Evolutionary conservation across 148 eudicot species (phyloP).

Genomic region (Spergularia marina): DNA sequence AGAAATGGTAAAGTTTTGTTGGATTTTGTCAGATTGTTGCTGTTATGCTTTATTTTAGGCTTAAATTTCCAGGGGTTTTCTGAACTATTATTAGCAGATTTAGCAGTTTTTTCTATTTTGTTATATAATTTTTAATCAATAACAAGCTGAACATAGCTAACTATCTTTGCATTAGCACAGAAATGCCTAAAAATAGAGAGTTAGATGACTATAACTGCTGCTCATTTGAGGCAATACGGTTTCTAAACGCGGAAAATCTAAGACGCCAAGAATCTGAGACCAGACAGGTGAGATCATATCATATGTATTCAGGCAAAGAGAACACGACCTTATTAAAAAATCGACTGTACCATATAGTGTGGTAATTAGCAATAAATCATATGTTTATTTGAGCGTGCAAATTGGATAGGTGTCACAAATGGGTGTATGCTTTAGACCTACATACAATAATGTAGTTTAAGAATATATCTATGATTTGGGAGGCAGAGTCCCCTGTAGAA

Average conservation of each 20-base stretch:
- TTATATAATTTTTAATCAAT: neutral
- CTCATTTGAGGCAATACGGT: too few relatives aligned
- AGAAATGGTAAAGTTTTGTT: neutral
- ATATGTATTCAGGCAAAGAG: too few relatives aligned
- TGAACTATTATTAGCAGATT: constrained; percentile 19
- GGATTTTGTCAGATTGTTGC: neutral
- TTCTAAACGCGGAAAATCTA: too few relatives aligned
- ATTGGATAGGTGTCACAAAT: neutral
- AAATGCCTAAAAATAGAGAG: too few relatives aligned
- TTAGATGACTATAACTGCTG: too few relatives aligned
- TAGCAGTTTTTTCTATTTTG: too few relatives aligned
- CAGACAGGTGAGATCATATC: too few relatives aligned
- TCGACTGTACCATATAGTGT: too few relatives aligned
- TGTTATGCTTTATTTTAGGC: constrained; percentile 11
- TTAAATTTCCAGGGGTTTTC: constrained; percentile 5
- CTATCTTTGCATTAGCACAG: neutral
- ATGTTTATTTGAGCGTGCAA: neutral
- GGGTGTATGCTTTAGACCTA: neutral
- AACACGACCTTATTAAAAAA: too few relatives aligned
- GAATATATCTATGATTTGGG: constrained; percentile 4
- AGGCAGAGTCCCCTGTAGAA: constrained; percentile 35
- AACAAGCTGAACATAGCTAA: neutral
- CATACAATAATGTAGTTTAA: neutral
- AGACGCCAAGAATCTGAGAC: too few relatives aligned
- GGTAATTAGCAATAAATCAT: too few relatives aligned